Conservation (phyloP, 768 basidiomycete genomes). For the Leucocoprinus sp. region DNA sequence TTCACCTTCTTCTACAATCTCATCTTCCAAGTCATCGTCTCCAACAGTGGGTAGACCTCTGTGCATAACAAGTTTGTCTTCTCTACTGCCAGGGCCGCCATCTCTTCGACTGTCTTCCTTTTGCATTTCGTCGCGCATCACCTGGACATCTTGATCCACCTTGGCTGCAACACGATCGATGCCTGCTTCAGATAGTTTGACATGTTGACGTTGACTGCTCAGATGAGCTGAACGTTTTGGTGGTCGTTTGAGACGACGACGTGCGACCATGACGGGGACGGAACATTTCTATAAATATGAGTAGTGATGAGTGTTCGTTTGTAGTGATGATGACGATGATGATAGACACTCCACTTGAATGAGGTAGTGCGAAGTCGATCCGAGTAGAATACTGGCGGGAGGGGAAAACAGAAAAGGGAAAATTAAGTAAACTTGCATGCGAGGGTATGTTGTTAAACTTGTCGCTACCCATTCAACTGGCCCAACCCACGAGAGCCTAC, state of each 20-base stretch:
- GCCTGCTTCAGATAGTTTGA: slow-evolving; percentile 80
- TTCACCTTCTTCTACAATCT: slow-evolving; percentile 19
- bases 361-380: slow-evolving; percentile 92
- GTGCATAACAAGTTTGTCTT: slow-evolving; percentile 11
- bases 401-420: not conserved
- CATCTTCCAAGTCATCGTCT: slow-evolving; percentile 14
- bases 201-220: slow-evolving; percentile 70
- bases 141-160: slow-evolving; percentile 80
- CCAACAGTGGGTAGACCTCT: slow-evolving; percentile 14
- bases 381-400: slow-evolving; percentile 69
- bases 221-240: slow-evolving; percentile 76
- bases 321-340: not conserved
- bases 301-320: not conserved
- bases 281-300: slow-evolving; percentile 61
- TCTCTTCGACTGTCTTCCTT: slow-evolving; percentile 51
- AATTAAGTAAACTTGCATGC: too few species aligned
- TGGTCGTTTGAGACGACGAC: slow-evolving; percentile 83
- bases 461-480: slow-evolving; percentile 73
- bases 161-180: slow-evolving; percentile 83
- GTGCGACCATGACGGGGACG: slow-evolving; percentile 95
- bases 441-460: too few species aligned
- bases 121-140: slow-evolving; percentile 70
- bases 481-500: slow-evolving; percentile 91
- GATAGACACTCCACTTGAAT: slow-evolving; percentile 49
- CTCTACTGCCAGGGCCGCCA: slow-evolving; percentile 25